phyloP scores from a whole-genome alignment of 2,329 filamentous ascomycete species.

The Ophiostoma angusticollis region DNA sequence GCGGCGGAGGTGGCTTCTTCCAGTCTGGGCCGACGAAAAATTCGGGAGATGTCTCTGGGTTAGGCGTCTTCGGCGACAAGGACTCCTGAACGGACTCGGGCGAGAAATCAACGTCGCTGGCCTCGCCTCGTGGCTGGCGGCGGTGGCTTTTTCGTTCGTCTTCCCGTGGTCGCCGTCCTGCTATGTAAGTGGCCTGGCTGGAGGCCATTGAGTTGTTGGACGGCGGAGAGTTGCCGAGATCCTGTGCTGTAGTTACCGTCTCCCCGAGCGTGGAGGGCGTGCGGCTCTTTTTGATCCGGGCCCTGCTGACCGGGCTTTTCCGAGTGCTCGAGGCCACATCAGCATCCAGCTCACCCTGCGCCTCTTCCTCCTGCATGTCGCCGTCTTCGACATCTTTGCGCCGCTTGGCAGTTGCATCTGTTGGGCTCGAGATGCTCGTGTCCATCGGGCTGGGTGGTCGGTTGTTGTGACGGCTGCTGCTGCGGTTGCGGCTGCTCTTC shows the following conservation, averaged over 20 bases:
- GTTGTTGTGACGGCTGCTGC: constrained; percentile 26
- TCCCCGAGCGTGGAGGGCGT: constrained; percentile 8
- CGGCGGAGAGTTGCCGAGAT: constrained; percentile 36
- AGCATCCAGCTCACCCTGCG: constrained; percentile 18
- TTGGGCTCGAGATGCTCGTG: constrained; percentile 42
- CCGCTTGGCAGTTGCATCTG: constrained; percentile 20
- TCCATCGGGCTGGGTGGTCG: constrained; percentile 52
- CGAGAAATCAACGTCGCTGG: constrained; percentile 35
- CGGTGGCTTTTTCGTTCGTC: not conserved
- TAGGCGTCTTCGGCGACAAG: constrained; percentile 51
- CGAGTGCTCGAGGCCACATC: not conserved
- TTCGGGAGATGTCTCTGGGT: constrained; percentile 18
- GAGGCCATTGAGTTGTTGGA: constrained; percentile 43
- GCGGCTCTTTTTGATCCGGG: constrained; percentile 6
- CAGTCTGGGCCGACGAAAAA: constrained; percentile 10
- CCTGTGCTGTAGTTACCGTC: constrained; percentile 22
- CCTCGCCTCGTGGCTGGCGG: constrained; percentile 18
- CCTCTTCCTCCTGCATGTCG: constrained; percentile 1
- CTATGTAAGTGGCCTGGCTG: constrained; percentile 40
- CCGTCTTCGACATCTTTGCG: not conserved
- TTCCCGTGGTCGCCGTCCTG: not conserved
- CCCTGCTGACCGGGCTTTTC: constrained; percentile 3
- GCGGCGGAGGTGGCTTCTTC: constrained; percentile 37
- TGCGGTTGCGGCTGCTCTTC: constrained; percentile 23
- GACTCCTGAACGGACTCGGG: constrained; percentile 38